Percentiles rank a stretch among this genome's conserved stretches.
Evolutionary conservation across 148 eudicot genomes (phyloP).

Genomic region (Rhododendron williamsianum): DNA sequence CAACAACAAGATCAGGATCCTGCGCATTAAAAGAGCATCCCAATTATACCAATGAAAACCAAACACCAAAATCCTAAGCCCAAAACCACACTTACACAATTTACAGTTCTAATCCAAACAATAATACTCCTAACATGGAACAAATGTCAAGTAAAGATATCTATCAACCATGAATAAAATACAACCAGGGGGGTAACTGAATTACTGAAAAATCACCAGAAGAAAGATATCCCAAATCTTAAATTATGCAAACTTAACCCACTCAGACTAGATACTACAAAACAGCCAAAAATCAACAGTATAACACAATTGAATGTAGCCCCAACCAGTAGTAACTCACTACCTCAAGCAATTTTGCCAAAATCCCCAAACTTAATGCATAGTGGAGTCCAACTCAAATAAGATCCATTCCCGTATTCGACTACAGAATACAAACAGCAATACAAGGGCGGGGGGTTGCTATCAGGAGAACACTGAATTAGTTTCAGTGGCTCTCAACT

Average conservation of each 20-base stretch:
- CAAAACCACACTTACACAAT: not conserved
- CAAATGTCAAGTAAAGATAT: not conserved
- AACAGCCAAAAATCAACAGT: not conserved
- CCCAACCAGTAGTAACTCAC: not conserved
- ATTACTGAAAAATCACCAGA: not conserved
- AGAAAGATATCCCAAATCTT: not conserved
- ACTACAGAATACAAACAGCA: not conserved
- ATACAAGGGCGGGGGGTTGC: too few relatives aligned
- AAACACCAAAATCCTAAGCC: not conserved
- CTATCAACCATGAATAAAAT: not conserved
- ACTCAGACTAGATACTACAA: not conserved
- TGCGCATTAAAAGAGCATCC: slow-evolving; percentile 17
- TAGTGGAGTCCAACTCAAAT: not conserved
- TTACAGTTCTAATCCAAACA: not conserved
- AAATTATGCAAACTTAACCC: not conserved
- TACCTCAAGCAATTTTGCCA: not conserved
- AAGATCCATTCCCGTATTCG: too few relatives aligned
- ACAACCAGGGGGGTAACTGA: not conserved
- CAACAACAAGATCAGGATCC: slow-evolving; percentile 90
- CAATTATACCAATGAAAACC: not conserved
- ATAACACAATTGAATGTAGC: not conserved
- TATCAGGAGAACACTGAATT: not conserved
- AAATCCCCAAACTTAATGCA: not conserved
- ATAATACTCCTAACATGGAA: not conserved
- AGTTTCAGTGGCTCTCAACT: not conserved